A percentile compares a stretch with the other conserved stretches of the same genome.
phyloP scores from a whole-genome alignment of 202 grass and related monocot genomes.

The Schoenoplectus tabernaemontani region DNA sequence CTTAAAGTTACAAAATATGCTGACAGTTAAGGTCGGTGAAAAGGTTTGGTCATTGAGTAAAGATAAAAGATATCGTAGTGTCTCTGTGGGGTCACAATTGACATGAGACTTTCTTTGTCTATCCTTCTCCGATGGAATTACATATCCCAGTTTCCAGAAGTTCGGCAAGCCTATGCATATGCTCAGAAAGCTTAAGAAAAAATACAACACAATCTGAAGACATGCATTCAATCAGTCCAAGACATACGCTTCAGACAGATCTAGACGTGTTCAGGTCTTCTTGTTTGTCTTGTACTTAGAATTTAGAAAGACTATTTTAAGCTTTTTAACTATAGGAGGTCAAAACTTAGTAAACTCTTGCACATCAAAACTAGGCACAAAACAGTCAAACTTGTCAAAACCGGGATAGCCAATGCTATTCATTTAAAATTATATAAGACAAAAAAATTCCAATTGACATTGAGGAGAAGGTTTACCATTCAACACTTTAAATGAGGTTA shows the following conservation, averaged over 20 bases:
- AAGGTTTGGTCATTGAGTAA: background rate
- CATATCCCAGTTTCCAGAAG: background rate
- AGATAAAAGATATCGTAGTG: background rate
- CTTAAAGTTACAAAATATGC: background rate
- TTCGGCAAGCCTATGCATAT: background rate
- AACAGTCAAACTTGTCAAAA: background rate
- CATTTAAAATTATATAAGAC: background rate
- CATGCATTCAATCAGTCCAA: background rate
- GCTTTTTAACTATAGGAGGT: background rate
- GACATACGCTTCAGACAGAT: no score
- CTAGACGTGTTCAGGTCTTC: no score
- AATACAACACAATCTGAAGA: background rate
- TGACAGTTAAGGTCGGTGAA: background rate
- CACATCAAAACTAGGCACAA: background rate
- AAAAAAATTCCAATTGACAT: background rate
- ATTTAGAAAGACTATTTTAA: background rate
- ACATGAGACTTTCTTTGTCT: background rate
- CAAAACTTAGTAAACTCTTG: background rate
- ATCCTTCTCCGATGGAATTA: background rate
- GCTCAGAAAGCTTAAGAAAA: background rate
- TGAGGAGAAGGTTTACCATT: background rate
- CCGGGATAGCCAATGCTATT: background rate
- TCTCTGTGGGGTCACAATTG: background rate
- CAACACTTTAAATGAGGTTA: background rate
- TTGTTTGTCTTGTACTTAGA: no score